These are phyloP conservation scores for Hibiscus syriacus DNA, from an alignment of 345 rosid species.

Conservation along the genomic window DNA sequence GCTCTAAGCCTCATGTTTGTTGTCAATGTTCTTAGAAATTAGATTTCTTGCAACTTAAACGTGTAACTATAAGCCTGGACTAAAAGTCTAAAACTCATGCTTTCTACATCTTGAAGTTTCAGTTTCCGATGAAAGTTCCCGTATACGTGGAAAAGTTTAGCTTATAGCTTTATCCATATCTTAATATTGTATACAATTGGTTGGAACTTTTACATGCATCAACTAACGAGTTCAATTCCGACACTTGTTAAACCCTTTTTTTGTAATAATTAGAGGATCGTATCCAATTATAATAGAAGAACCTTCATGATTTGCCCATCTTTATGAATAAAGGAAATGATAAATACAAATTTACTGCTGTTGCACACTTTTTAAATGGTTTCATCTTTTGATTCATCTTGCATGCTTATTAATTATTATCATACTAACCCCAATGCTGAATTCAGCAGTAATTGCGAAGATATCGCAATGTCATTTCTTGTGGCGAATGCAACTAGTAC, in stretches of 20 bases:
- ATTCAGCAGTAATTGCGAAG: not conserved
- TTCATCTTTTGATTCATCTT: not conserved
- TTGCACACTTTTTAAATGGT: not conserved
- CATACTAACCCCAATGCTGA: constrained; percentile 16
- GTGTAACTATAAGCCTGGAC: not conserved
- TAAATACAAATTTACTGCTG: not conserved
- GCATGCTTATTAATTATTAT: constrained; percentile 10
- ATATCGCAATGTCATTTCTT: not conserved
- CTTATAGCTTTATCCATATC: not conserved
- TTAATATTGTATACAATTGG: not conserved
- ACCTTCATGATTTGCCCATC: not conserved
- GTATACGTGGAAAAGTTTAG: not conserved
- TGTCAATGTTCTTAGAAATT: too few relatives aligned
- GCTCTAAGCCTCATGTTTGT: too few relatives aligned
- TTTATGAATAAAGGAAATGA: not conserved
- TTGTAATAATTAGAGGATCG: not conserved
- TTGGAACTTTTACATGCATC: not conserved
- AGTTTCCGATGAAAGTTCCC: not conserved
- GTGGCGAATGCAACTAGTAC: not conserved
- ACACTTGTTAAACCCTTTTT: not conserved
- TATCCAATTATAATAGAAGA: not conserved
- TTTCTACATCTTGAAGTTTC: not conserved
- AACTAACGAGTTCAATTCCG: not conserved
- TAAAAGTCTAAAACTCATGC: not conserved
- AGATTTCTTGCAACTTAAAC: too few relatives aligned